Conservation (phyloP, 2,329 filamentous ascomycete species). For the Sporothrix schenckii region DNA sequence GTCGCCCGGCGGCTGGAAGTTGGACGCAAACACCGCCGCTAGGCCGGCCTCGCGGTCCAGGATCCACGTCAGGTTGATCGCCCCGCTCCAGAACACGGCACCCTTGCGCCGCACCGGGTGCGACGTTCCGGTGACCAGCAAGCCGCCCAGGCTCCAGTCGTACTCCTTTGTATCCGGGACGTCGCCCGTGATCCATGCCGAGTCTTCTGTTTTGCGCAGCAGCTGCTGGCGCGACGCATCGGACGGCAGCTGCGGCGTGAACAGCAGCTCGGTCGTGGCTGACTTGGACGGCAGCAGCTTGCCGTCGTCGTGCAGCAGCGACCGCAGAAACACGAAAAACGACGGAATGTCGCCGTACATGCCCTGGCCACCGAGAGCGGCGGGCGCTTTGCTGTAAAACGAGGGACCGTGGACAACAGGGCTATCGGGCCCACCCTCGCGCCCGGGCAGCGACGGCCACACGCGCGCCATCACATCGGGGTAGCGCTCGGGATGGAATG, state of each 20-base stretch:
- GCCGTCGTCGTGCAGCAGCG: conserved; percentile 54
- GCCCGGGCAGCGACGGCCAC: conserved; percentile 34
- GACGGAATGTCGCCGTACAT: conserved; percentile 45
- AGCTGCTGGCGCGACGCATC: conserved; percentile 36
- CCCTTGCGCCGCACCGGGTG: conserved; percentile 46
- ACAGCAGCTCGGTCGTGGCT: conserved; percentile 50
- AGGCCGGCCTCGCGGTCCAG: conserved; percentile 46
- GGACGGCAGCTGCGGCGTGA: conserved; percentile 50
- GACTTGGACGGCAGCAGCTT: conserved; percentile 47
- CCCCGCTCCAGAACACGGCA: conserved; percentile 50
- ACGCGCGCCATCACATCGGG: conserved; percentile 30
- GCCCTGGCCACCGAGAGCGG: conserved; percentile 44
- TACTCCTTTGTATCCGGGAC: conserved; percentile 44
- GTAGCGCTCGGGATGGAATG: conserved; percentile 34
- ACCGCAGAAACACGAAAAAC: conserved; percentile 51
- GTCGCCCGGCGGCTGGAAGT: conserved; percentile 50
- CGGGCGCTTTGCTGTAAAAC: neutral
- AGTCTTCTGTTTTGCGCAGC: conserved; percentile 40
- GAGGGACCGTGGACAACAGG: conserved; percentile 31
- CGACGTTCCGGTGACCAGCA: conserved; percentile 47
- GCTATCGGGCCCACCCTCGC: conserved; percentile 31
- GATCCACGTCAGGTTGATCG: conserved; percentile 52
- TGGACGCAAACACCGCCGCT: conserved; percentile 48
- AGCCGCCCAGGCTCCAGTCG: conserved; percentile 49
- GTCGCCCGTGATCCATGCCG: conserved; percentile 40